A percentile compares a stretch with the other conserved stretches of the same genome.
Evolutionary conservation across 352 stramenopile genomes (phyloP).

Genomic region (Phytophthora parvispora): DNA sequence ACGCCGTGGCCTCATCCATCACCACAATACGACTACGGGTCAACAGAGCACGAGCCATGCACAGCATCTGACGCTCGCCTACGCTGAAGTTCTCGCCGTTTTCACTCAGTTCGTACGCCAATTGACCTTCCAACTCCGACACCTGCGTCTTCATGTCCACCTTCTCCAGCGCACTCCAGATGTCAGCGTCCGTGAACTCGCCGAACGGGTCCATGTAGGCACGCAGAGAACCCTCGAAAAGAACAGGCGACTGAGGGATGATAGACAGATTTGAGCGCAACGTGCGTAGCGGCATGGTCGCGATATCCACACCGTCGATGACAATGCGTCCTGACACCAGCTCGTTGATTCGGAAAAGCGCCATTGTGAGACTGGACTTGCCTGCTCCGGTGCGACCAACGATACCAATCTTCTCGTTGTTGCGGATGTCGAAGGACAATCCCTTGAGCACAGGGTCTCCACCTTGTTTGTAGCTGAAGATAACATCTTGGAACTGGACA

Average conservation of each 20-base stretch:
- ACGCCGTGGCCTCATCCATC: slow-evolving; percentile 91
- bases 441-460: slow-evolving; percentile 39
- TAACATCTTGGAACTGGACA: slow-evolving; percentile 65
- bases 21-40: slow-evolving; percentile 88
- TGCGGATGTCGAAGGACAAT: slow-evolving; percentile 61
- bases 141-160: slow-evolving; percentile 68
- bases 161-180: slow-evolving; percentile 75
- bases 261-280: slow-evolving; percentile 43
- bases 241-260: slow-evolving; percentile 78
- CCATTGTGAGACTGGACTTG: slow-evolving; percentile 86
- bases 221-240: slow-evolving; percentile 90
- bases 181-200: slow-evolving; percentile 74
- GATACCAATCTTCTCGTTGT: slow-evolving; percentile 77
- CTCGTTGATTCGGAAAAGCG: slow-evolving; percentile 91
- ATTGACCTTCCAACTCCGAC: slow-evolving; percentile 21
- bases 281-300: slow-evolving; percentile 26
- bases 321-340: slow-evolving; percentile 46
- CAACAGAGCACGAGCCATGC: slow-evolving; percentile 92
- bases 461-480: slow-evolving; percentile 22
- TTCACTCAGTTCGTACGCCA: slow-evolving; percentile 49
- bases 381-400: slow-evolving; percentile 88
- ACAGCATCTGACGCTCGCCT: slow-evolving; percentile 95
- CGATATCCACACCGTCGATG: slow-evolving; percentile 50
- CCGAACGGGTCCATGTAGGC: slow-evolving; percentile 92
- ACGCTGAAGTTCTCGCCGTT: slow-evolving; percentile 47